Evolutionary conservation across 768 basidiomycete species (phyloP).

Genomic region (Collybia nuda): DNA sequence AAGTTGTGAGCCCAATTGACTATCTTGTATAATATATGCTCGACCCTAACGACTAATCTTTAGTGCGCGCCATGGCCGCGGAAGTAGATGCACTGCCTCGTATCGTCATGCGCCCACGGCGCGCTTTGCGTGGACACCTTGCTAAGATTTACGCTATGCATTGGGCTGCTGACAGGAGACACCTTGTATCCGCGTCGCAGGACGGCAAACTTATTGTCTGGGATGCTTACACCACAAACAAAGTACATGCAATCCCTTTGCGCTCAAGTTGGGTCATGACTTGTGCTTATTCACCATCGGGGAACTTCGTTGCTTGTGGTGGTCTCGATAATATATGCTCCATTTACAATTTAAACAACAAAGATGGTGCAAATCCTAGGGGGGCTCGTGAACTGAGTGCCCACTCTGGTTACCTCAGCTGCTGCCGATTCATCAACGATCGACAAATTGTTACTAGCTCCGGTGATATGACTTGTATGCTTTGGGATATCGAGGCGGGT

Average conservation of each 20-base stretch:
- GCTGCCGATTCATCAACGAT: slow-evolving; percentile 98
- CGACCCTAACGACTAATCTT: slow-evolving; percentile 12
- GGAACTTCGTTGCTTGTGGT: slow-evolving; percentile 97
- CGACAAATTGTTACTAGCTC: slow-evolving; percentile 97
- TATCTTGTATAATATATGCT: slow-evolving; percentile 4
- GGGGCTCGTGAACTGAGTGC: slow-evolving; percentile 95
- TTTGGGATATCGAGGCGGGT: slow-evolving; percentile 99
- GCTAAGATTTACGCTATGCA: slow-evolving; percentile 99
- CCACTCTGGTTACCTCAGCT: slow-evolving; percentile 96
- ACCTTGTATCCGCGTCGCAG: slow-evolving; percentile 99
- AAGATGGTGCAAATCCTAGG: slow-evolving; percentile 75
- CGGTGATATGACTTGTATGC: slow-evolving; percentile 99
- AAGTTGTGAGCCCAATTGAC: slow-evolving; percentile 65
- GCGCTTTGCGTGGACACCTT: slow-evolving; percentile 94
- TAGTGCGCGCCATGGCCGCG: slow-evolving; percentile 98
- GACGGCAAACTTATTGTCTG: slow-evolving; percentile 99
- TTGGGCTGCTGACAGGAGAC: slow-evolving; percentile 96
- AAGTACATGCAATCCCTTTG: slow-evolving; percentile 98
- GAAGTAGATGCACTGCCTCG: slow-evolving; percentile 96
- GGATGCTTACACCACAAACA: slow-evolving; percentile 99
- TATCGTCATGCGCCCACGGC: slow-evolving; percentile 94
- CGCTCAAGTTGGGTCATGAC: slow-evolving; percentile 99
- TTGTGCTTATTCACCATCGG: slow-evolving; percentile 96
- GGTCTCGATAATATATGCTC: slow-evolving; percentile 99
- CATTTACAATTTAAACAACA: slow-evolving; percentile 92